These are phyloP conservation scores for Turritis glabra DNA, from an alignment of 345 rosid genomes.

Conservation along the genomic window DNA sequence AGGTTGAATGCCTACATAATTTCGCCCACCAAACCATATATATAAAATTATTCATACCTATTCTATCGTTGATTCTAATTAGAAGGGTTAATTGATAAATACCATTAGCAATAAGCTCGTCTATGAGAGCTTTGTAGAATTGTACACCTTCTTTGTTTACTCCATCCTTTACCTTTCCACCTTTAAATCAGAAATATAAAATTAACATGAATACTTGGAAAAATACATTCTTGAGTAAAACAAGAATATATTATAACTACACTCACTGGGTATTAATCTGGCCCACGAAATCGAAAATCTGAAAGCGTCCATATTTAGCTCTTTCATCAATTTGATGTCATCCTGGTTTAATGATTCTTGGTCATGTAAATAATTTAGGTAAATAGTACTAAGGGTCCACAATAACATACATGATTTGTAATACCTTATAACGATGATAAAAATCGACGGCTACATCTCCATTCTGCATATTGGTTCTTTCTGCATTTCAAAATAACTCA, in stretches of 20 bases:
- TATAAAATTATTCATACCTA: neutral
- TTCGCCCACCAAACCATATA: neutral
- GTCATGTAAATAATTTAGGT: neutral
- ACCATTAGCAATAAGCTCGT: slow-evolving; percentile 45
- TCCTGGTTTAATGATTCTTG: slow-evolving; percentile 36
- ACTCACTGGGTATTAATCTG: slow-evolving; percentile 45
- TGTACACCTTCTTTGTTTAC: slow-evolving; percentile 46
- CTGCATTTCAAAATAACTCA: slow-evolving; percentile 29
- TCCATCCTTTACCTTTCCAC: slow-evolving; percentile 41
- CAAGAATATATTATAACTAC: neutral
- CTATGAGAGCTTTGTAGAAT: slow-evolving; percentile 45
- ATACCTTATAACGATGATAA: slow-evolving; percentile 49
- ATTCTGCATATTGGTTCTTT: slow-evolving; percentile 41
- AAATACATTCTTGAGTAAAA: neutral
- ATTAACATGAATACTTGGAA: neutral
- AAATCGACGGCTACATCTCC: slow-evolving; percentile 49
- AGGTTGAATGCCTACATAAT: slow-evolving; percentile 42
- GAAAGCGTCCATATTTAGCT: slow-evolving; percentile 51
- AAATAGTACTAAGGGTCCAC: neutral
- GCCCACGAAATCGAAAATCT: slow-evolving; percentile 61
- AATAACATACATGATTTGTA: neutral
- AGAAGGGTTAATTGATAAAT: neutral
- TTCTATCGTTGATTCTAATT: neutral
- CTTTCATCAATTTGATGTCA: slow-evolving; percentile 51
- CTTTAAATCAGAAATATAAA: neutral